Evolutionary conservation across 495 filamentous ascomycete genomes (phyloP).

Genomic region (Podospora didyma): DNA sequence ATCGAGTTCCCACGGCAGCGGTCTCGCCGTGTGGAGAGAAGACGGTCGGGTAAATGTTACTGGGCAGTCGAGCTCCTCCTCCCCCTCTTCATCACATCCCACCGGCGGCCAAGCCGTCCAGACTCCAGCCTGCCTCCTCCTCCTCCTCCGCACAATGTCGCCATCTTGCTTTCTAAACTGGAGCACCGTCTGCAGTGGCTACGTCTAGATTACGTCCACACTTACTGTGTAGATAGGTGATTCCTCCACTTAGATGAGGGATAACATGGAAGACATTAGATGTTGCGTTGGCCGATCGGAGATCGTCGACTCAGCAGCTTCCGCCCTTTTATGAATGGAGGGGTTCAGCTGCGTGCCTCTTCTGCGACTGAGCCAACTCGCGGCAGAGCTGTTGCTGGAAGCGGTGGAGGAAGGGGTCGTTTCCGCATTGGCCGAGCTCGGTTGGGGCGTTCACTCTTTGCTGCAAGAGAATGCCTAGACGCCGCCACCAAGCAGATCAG

Average conservation of each 20-base stretch:
- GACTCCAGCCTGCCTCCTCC: neutral
- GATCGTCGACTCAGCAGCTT: neutral
- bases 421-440: neutral
- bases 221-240: neutral
- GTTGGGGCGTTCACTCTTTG: neutral
- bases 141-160: constrained; percentile 1
- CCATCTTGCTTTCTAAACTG: neutral
- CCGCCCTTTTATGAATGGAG: neutral
- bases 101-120: neutral
- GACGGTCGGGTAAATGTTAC: constrained; percentile 20
- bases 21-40: constrained; percentile 13
- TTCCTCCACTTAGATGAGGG: neutral
- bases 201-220: too few relatives aligned
- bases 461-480: neutral
- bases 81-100: constrained; percentile 4
- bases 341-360: neutral
- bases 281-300: neutral
- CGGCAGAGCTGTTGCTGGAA: neutral
- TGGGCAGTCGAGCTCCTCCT: neutral
- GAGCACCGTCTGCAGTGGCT: too few relatives aligned
- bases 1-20: constrained; percentile 15
- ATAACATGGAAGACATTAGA: neutral
- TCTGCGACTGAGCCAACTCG: neutral
- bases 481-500: constrained; percentile 8
- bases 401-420: neutral